phyloP scores from a whole-genome alignment of 2,329 filamentous ascomycete species.

The Setomelanomma holmii region DNA sequence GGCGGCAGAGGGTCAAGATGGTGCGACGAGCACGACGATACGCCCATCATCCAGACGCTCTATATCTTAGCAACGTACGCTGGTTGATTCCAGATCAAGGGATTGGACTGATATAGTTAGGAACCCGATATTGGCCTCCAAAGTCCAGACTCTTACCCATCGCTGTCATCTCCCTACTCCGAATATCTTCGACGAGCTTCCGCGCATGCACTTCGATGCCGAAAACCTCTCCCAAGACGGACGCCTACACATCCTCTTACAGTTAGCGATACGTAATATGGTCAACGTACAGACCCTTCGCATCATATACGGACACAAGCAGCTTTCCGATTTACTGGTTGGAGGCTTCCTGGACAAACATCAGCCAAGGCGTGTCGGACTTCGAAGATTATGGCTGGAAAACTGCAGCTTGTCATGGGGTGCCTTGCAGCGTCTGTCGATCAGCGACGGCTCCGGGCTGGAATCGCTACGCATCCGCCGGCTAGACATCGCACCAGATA shows the following conservation, averaged over 20 bases:
- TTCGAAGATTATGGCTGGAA: slow-evolving; percentile 56
- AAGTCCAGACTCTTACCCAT: slow-evolving; percentile 54
- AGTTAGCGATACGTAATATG: slow-evolving; percentile 49
- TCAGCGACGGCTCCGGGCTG: slow-evolving; percentile 40
- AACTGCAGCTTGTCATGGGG: slow-evolving; percentile 47
- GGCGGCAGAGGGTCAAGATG: slow-evolving; percentile 20
- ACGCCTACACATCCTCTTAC: slow-evolving; percentile 49
- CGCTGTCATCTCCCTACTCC: slow-evolving; percentile 56
- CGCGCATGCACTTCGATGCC: slow-evolving; percentile 48
- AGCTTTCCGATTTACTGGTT: slow-evolving; percentile 49
- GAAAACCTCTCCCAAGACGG: slow-evolving; percentile 50
- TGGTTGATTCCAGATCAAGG: background rate
- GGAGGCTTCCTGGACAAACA: slow-evolving; percentile 48
- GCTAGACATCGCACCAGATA: slow-evolving; percentile 39
- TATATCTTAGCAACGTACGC: slow-evolving; percentile 50
- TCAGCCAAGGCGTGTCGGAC: slow-evolving; percentile 32
- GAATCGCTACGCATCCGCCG: slow-evolving; percentile 53
- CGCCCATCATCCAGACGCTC: slow-evolving; percentile 53
- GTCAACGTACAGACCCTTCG: slow-evolving; percentile 53
- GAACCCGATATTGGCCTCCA: slow-evolving; percentile 50
- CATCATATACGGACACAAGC: slow-evolving; percentile 54
- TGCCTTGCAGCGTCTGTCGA: slow-evolving; percentile 17
- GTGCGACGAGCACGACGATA: slow-evolving; percentile 48
- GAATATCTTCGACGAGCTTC: slow-evolving; percentile 54
- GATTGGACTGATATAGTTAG: slow-evolving; percentile 27